These are phyloP conservation scores for Barbarea vulgaris DNA, from an alignment of 345 rosid species.

Conservation along the genomic window DNA sequence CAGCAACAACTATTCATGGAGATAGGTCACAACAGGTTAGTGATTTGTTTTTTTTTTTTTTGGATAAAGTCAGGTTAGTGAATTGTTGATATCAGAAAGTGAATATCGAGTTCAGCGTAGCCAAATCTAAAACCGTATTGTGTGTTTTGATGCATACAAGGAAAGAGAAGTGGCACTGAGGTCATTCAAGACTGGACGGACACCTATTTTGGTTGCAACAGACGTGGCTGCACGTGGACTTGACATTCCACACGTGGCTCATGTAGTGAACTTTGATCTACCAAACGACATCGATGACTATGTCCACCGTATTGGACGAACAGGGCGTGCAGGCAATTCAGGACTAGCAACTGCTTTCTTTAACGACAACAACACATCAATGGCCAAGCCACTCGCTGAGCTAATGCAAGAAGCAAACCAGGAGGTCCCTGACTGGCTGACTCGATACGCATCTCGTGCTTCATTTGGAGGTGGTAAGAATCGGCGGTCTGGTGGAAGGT, in stretches of 20 bases:
- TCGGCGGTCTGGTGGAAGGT: constrained; percentile 78
- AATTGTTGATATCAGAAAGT: background rate
- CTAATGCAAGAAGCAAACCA: constrained; percentile 96
- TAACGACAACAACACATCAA: constrained; percentile 69
- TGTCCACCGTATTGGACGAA: constrained; percentile 95
- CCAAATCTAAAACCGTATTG: constrained; percentile 2
- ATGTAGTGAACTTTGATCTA: constrained; percentile 95
- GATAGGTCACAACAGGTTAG: constrained; percentile 90
- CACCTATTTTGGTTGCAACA: constrained; percentile 95
- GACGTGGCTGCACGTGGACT: constrained; percentile 88
- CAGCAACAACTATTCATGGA: constrained; percentile 96
- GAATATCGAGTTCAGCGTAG: background rate
- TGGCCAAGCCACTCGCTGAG: constrained; percentile 80
- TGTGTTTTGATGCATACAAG: constrained; percentile 45
- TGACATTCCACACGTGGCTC: constrained; percentile 95
- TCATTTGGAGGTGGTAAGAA: constrained; percentile 59
- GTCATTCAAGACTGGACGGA: constrained; percentile 85
- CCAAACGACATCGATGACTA: constrained; percentile 98
- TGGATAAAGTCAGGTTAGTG: constrained; percentile 73
- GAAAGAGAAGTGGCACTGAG: constrained; percentile 94
- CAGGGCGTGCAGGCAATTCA: constrained; percentile 93
- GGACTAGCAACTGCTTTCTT: constrained; percentile 98
- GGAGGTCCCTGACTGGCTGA: constrained; percentile 95
- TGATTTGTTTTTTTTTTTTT: too few species aligned
- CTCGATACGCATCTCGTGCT: constrained; percentile 75